phyloP scores from a whole-genome alignment of 106 monocot genomes.

The Phalaenopsis aphrodite region DNA sequence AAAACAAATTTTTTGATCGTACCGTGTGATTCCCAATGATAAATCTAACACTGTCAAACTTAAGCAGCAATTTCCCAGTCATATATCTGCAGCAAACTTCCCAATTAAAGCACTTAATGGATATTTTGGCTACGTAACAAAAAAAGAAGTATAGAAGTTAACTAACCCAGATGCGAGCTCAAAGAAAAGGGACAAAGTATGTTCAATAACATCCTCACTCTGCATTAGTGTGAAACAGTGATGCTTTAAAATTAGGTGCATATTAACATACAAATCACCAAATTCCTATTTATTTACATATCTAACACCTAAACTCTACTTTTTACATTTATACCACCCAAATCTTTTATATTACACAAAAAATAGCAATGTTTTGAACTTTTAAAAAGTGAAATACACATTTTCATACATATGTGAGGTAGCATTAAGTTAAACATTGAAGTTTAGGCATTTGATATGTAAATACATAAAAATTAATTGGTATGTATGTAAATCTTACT shows the following conservation, averaged over 20 bases:
- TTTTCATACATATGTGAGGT: too few species aligned
- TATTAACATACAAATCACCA: too few species aligned
- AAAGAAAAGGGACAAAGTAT: constrained; percentile 79
- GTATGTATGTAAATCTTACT: too few species aligned
- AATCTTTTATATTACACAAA: too few species aligned
- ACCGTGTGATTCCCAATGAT: constrained; percentile 88
- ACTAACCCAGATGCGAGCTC: constrained; percentile 93
- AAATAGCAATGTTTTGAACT: too few species aligned
- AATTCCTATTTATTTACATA: too few species aligned
- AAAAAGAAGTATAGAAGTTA: not conserved
- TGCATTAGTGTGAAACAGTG: constrained; percentile 24
- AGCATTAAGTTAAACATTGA: too few species aligned
- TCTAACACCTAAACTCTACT: too few species aligned
- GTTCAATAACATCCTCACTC: constrained; percentile 92
- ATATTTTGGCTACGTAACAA: not conserved
- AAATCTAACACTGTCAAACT: constrained; percentile 86
- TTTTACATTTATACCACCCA: too few species aligned
- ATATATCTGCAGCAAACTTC: constrained; percentile 66
- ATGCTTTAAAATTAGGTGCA: constrained; percentile 4
- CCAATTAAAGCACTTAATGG: constrained; percentile 7
- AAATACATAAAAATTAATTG: too few species aligned
- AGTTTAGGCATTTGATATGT: too few species aligned
- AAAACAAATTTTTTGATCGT: constrained; percentile 2
- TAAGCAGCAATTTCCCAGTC: constrained; percentile 98
- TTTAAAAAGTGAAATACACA: too few species aligned